A percentile compares a stretch with the other conserved stretches of the same genome.
phyloP scores from a whole-genome alignment of 768 basidiomycete species.

The Termitomyces sp. region DNA sequence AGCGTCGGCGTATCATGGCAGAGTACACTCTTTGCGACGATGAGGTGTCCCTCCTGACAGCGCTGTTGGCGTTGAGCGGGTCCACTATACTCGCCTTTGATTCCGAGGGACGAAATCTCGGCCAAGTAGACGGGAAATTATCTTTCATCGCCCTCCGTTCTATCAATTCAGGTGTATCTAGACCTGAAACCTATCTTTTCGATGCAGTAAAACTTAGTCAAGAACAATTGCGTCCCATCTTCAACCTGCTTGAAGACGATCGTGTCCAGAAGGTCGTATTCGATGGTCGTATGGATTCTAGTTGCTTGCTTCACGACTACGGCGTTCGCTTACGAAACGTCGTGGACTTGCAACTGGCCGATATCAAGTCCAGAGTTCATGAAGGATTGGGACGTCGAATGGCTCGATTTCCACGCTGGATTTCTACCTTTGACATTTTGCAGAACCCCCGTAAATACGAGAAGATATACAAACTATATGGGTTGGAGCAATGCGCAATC shows the following conservation, averaged over 20 bases:
- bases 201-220: slow-evolving; percentile 6
- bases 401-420: not conserved
- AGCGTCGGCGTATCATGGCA: too few species aligned
- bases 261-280: slow-evolving; percentile 13
- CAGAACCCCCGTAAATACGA: not conserved
- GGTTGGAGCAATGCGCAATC: not conserved
- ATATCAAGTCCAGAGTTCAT: slow-evolving; percentile 11
- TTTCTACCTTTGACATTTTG: not conserved
- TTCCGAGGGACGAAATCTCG: not conserved
- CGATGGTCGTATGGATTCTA: slow-evolving; percentile 17
- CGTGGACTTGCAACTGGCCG: slow-evolving; percentile 7
- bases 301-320: slow-evolving; percentile 12
- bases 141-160: slow-evolving; percentile 12
- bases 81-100: not conserved
- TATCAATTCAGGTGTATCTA: not conserved
- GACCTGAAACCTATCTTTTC: slow-evolving; percentile 8
- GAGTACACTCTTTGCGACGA: not conserved
- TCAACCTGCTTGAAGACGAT: slow-evolving; percentile 10
- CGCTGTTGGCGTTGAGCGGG: too few species aligned
- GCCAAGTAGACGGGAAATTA: slow-evolving; percentile 2
- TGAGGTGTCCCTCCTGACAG: not conserved
- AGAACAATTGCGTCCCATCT: slow-evolving; percentile 7
- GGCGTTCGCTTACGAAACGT: slow-evolving; percentile 7
- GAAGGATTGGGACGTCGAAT: not conserved
- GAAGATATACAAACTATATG: not conserved